These are phyloP conservation scores for Stagonosporopsis vannaccii DNA, from an alignment of 2,329 filamentous ascomycete species.

Conservation along the genomic window DNA sequence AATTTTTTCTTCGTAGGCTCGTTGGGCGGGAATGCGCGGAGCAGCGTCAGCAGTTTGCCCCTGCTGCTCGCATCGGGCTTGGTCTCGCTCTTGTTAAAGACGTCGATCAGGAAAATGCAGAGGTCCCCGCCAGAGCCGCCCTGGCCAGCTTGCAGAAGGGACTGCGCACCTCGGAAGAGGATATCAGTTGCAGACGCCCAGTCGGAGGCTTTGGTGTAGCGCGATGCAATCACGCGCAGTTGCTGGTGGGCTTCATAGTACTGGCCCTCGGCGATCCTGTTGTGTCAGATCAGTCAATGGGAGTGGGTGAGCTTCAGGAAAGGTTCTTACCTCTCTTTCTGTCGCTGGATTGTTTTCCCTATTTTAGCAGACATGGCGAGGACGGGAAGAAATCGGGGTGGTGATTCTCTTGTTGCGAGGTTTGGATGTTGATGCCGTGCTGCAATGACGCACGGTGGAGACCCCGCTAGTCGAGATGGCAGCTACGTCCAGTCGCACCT, in stretches of 20 bases:
- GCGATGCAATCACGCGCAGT: constrained; percentile 90
- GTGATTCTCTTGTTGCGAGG: not conserved
- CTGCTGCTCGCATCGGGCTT: constrained; percentile 77
- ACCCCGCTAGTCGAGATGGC: constrained; percentile 9
- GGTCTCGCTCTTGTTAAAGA: constrained; percentile 86
- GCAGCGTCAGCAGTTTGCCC: constrained; percentile 75
- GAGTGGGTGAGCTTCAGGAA: not conserved
- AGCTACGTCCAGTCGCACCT: not conserved
- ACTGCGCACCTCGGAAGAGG: constrained; percentile 81
- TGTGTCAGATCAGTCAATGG: constrained; percentile 5
- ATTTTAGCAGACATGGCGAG: constrained; percentile 59
- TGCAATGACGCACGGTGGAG: constrained; percentile 30
- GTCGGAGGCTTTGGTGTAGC: constrained; percentile 88
- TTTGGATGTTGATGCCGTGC: constrained; percentile 3
- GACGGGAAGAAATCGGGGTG: not conserved
- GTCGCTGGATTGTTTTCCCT: constrained; percentile 74
- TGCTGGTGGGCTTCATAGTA: constrained; percentile 99
- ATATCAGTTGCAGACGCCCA: constrained; percentile 88
- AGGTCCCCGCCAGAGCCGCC: constrained; percentile 92
- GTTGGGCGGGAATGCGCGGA: constrained; percentile 79
- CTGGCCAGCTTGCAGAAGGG: constrained; percentile 89
- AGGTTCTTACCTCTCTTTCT: constrained; percentile 72
- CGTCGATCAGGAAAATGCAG: constrained; percentile 84
- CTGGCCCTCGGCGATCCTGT: constrained; percentile 84
- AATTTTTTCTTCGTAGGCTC: constrained; percentile 95